phyloP scores from a whole-genome alignment of 495 filamentous ascomycete species.

The Saxispiralis lemnorum region DNA sequence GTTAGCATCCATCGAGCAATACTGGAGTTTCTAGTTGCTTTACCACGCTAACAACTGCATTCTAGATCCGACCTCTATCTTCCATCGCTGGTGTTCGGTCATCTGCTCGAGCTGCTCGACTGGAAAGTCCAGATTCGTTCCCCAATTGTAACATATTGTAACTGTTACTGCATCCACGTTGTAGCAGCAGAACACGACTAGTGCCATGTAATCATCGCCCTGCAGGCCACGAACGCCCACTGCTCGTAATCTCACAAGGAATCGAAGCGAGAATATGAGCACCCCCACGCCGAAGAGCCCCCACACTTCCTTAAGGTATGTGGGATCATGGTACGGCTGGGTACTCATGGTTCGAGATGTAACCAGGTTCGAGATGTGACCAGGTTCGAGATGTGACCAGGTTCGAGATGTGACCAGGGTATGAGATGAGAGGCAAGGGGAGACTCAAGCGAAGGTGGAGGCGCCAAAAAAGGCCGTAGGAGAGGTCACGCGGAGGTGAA shows the following conservation, averaged over 20 bases:
- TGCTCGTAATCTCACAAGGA: not conserved
- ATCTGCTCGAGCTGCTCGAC: not conserved
- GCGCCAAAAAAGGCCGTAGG: too few species aligned
- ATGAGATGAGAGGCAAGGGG: too few species aligned
- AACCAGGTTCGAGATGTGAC: too few species aligned
- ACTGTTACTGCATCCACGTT: not conserved
- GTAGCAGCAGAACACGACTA: conserved; percentile 1
- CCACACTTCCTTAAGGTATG: not conserved
- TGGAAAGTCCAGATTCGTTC: conserved; percentile 1
- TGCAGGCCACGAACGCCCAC: conserved; percentile 1
- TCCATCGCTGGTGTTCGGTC: not conserved
- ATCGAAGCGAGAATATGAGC: not conserved
- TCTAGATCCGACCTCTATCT: conserved; percentile 1
- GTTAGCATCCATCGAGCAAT: not conserved
- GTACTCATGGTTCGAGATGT: not conserved
- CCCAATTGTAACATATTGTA: not conserved
- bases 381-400: too few species aligned
- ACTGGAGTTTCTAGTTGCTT: not conserved
- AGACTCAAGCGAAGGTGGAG: too few species aligned
- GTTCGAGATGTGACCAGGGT: too few species aligned
- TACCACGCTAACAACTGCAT: conserved; percentile 3
- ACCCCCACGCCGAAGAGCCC: conserved; percentile 1
- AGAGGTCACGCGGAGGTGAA: too few species aligned
- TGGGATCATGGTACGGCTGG: not conserved
- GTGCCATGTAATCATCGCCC: conserved; percentile 1